Evolutionary conservation across 495 filamentous ascomycete species (phyloP).

Genomic region (Oidiodendron maius): DNA sequence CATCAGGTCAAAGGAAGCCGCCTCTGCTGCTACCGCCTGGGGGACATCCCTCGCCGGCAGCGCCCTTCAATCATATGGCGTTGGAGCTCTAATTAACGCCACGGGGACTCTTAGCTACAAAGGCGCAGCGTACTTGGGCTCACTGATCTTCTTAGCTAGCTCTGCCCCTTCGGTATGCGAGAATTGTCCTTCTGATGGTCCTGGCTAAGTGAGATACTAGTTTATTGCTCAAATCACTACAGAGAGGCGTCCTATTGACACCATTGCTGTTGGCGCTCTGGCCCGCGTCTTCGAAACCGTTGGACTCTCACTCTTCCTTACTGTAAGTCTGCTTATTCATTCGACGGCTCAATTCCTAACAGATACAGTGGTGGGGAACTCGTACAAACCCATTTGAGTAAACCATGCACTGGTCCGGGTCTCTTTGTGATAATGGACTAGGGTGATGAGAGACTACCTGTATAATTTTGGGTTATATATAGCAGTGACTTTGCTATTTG

Average conservation of each 20-base stretch:
- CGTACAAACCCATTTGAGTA: slow-evolving; percentile 77
- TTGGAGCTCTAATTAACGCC: slow-evolving; percentile 91
- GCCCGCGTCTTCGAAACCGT: slow-evolving; percentile 88
- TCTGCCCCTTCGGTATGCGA: slow-evolving; percentile 81
- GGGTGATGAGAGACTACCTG: not conserved
- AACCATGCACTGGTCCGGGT: slow-evolving; percentile 3
- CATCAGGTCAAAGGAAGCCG: slow-evolving; percentile 85
- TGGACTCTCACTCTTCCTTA: slow-evolving; percentile 84
- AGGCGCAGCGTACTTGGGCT: slow-evolving; percentile 90
- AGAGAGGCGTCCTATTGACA: slow-evolving; percentile 87
- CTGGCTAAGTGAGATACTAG: slow-evolving; percentile 33
- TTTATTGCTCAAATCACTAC: slow-evolving; percentile 80
- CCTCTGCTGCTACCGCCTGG: slow-evolving; percentile 81
- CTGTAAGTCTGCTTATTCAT: slow-evolving; percentile 20
- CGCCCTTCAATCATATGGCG: slow-evolving; percentile 86
- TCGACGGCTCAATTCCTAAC: not conserved
- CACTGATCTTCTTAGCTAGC: slow-evolving; percentile 85
- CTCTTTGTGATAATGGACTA: not conserved
- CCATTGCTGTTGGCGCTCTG: slow-evolving; percentile 75
- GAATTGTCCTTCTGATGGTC: slow-evolving; percentile 30
- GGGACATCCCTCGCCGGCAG: slow-evolving; percentile 86
- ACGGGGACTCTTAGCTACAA: slow-evolving; percentile 93
- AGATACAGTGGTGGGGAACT: slow-evolving; percentile 76
- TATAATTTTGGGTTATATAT: slow-evolving; percentile 14
- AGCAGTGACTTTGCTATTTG: slow-evolving; percentile 12